Conservation (phyloP, 768 basidiomycete species). For the Steccherinum ochraceum region DNA sequence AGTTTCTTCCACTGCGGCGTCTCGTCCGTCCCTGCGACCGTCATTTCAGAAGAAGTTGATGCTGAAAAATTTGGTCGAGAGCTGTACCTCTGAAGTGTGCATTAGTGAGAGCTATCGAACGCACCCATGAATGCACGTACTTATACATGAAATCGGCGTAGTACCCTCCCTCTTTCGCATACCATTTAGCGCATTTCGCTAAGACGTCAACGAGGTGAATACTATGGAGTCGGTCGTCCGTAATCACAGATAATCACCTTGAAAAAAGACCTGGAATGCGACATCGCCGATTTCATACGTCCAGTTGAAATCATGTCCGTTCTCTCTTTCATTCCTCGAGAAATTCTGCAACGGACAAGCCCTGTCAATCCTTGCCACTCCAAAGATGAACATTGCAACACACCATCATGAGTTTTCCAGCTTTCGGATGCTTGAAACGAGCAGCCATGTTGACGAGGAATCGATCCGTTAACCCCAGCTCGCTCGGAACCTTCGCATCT, state of each 20-base stretch:
- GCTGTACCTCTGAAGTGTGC: too few species aligned
- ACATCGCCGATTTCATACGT: neutral
- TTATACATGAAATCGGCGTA: neutral
- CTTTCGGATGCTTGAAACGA: neutral
- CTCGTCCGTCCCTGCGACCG: neutral
- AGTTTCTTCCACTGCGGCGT: neutral
- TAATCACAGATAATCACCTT: neutral
- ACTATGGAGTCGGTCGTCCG: too few species aligned
- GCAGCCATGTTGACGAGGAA: neutral
- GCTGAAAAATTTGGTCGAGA: too few species aligned
- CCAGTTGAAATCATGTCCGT: neutral
- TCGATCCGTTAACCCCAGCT: neutral
- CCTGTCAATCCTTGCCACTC: too few species aligned
- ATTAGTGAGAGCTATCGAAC: neutral
- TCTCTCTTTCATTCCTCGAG: neutral
- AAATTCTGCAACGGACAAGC: neutral
- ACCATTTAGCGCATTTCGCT: neutral
- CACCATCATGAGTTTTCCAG: neutral
- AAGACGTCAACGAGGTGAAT: too few species aligned
- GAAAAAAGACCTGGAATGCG: neutral
- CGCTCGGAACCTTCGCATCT: neutral
- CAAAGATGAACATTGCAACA: neutral
- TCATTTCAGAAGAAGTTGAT: too few species aligned
- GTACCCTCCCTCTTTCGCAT: neutral
- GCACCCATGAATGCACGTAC: neutral